Base-by-base conservation (phyloP, 345 rosid genomes). In the Murraya paniculata region DNA sequence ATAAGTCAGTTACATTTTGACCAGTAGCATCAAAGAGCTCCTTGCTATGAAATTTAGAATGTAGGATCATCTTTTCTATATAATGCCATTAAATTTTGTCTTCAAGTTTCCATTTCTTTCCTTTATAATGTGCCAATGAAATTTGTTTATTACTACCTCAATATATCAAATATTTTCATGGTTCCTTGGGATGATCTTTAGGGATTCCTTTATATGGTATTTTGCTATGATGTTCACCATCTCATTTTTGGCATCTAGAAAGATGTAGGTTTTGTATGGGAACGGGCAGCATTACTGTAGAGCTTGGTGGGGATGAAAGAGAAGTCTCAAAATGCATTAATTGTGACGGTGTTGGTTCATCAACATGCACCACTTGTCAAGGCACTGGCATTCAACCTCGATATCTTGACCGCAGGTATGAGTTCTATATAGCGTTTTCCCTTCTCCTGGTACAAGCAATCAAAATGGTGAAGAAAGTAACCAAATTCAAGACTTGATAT, bases 331-430 rank as follows among this genome's bases (percentile, higher is more conserved):
- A 25, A 71, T 96, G 98, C 76, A 90, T 96, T 56, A 94, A 96
- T 69, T 92, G 99, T 36, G 93, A 92, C 0, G 95, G 97, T 41
- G 87, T 64, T 71, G 99, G 97, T 81, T 91, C 97, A 35, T 90
- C 90, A 79, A 92, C 98, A 2, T 96, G 99, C 81, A 96, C 98
- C 53, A 96, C 98, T 79, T 96, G 99, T 83, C 98, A 92, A 86
- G 97, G 99, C 84, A 81, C 86, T 18, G 97, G 97, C 71, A 90
- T 94, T 88, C 99, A 96, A 84, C 99, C 98, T 68, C 92, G 99
- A 28, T 96, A 92, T 88, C 98, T 96, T 65, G 99, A 96, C 81
- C 95, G 98, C 90, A 94, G 99, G 97, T 92, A 84, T 41, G 80
- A 50, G 78, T 53, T 64, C 21, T 21, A 21, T 21, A 13, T 35